Base-by-base conservation (phyloP, 164 flowering plant genomes). In the Taxillus chinensis region DNA sequence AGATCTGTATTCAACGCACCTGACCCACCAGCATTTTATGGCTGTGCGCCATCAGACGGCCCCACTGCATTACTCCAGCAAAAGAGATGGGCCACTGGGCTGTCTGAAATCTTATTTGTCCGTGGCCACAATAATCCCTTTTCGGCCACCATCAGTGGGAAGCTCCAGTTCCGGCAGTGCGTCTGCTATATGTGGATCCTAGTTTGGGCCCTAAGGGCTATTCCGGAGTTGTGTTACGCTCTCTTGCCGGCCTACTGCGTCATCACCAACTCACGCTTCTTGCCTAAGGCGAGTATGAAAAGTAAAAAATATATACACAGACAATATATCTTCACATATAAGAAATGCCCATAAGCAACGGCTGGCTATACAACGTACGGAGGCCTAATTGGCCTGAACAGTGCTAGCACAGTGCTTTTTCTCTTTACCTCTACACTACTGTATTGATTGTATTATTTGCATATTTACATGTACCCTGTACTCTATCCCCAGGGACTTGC, bases 261-360 rank as follows among this genome's bases (percentile, higher is more conserved):
- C 41, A 57, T 57, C 59, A 37, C 59, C 40, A 57, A 57, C 59
- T 57, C 59, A 3, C 39, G 3, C 41, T 57, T 57, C 43, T 9
- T 57, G 41, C 59, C 59, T 38, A 37, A 57, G 59, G 59, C 39
- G n/a, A 57, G 54, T 5, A 5, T 14, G 27, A 27, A 27, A 27
- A 27, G 0, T 27, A 27, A 27, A 27, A 27, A 27, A 27, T 27
- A 27, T 27, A 27, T 27, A 27, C 27, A 27, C 27, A 27, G 0
- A 27, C 27, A 27, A 27, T 27, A 0, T 27, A n/a, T 27, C 27
- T 27, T 27, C 27, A 27, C 27, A 27, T 2, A 27, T 2, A 27
- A 27, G 27, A 27, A 27, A 27, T 27, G 27, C 27, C 27, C 27
- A 27, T 27, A 27, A 2, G 27, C 27, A 27, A 27, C 27, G 27